Percentiles rank a stretch among this genome's conserved stretches.
These are phyloP conservation scores for Rhodotorula sphaerocarpa DNA, from an alignment of 768 basidiomycete genomes.

Conservation along the genomic window DNA sequence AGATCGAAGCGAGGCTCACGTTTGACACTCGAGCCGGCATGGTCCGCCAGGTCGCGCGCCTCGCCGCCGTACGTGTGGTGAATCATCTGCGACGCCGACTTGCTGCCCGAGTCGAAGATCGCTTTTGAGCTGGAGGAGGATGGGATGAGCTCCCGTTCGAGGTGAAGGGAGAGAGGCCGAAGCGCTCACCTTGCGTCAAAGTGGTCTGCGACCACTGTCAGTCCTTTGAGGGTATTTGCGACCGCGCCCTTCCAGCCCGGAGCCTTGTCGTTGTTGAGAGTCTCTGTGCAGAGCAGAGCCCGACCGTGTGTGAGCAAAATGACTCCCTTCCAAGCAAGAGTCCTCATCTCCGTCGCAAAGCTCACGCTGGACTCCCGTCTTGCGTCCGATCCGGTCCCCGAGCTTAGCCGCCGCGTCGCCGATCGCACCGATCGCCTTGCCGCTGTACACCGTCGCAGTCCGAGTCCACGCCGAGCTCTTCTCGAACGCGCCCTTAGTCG, in stretches of 20 bases:
- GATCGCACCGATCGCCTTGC: constrained; percentile 15
- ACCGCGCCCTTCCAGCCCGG: constrained; percentile 13
- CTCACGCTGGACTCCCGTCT: constrained; percentile 18
- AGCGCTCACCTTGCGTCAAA: constrained; percentile 39
- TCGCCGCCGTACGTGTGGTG: constrained; percentile 45
- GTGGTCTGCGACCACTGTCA: constrained; percentile 27
- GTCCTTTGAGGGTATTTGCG: constrained; percentile 11
- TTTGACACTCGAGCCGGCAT: constrained; percentile 42
- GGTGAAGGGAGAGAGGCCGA: not conserved
- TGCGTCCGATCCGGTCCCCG: constrained; percentile 21
- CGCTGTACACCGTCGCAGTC: constrained; percentile 11
- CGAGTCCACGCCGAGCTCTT: not conserved
- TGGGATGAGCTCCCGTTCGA: no score
- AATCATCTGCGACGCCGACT: constrained; percentile 17
- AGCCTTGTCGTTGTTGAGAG: not conserved
- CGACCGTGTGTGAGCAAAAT: no score
- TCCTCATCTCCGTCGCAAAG: no score
- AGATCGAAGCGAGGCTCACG: not conserved
- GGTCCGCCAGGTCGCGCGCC: constrained; percentile 41
- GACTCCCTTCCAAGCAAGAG: no score
- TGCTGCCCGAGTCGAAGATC: constrained; percentile 11
- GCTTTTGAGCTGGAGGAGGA: constrained; percentile 8
- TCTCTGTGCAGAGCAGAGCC: constrained; percentile 1
- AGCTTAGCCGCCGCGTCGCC: constrained; percentile 2
- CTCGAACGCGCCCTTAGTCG: constrained; percentile 2